Conservation (phyloP, 2,329 filamentous ascomycete genomes). For the Diaporthe longicolla region DNA sequence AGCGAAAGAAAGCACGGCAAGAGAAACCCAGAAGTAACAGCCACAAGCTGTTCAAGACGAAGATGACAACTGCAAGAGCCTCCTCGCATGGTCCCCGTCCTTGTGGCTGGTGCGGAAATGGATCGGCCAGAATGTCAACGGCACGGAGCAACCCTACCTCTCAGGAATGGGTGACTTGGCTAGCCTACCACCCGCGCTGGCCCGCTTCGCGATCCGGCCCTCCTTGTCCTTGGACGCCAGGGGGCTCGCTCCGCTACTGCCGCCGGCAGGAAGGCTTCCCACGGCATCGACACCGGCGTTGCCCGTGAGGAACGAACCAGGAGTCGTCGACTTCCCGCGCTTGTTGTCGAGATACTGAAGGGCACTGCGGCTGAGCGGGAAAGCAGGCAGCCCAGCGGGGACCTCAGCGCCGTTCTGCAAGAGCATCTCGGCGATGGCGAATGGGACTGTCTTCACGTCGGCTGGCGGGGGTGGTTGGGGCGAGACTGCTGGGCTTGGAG, state of each 20-base stretch:
- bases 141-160: slow-evolving; percentile 61
- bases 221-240: slow-evolving; percentile 70
- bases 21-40: neutral
- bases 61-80: slow-evolving; percentile 37
- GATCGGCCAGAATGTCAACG: slow-evolving; percentile 43
- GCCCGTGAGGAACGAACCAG: slow-evolving; percentile 45
- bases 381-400: slow-evolving; percentile 80
- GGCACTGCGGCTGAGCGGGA: slow-evolving; percentile 85
- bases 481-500: slow-evolving; percentile 69
- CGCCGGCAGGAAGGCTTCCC: slow-evolving; percentile 69
- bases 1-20: slow-evolving; percentile 6
- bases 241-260: slow-evolving; percentile 50
- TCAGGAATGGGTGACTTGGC: slow-evolving; percentile 75
- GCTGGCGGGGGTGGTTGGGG: slow-evolving; percentile 58
- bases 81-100: slow-evolving; percentile 39
- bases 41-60: slow-evolving; percentile 30
- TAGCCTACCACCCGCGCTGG: slow-evolving; percentile 82
- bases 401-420: slow-evolving; percentile 95
- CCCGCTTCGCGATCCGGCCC: slow-evolving; percentile 80
- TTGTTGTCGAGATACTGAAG: slow-evolving; percentile 89
- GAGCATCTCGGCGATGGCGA: slow-evolving; percentile 91
- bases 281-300: slow-evolving; percentile 66
- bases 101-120: slow-evolving; percentile 35
- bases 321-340: slow-evolving; percentile 61
- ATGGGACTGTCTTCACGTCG: slow-evolving; percentile 72